Conservation (phyloP, 2,329 filamentous ascomycete genomes). For the Pseudocercospora cruenta region DNA sequence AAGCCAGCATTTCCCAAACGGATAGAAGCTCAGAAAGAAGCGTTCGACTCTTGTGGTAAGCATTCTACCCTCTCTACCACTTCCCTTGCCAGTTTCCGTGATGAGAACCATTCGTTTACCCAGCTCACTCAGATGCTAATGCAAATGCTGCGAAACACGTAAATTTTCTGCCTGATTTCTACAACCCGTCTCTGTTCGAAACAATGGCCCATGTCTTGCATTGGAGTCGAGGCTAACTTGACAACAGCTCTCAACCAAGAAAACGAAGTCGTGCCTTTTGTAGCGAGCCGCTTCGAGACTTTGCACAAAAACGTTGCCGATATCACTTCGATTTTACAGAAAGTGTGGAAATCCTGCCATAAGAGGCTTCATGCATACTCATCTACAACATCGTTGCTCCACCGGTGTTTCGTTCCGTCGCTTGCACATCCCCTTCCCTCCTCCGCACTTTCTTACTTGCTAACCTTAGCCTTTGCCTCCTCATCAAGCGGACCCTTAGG, state of each 20-base stretch:
- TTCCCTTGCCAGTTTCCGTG: not conserved
- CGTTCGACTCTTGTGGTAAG: not conserved
- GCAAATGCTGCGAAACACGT: constrained; percentile 19
- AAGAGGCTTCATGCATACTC: not conserved
- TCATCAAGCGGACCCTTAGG: constrained; percentile 68
- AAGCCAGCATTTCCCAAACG: too few relatives aligned
- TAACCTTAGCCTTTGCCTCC: constrained; percentile 62
- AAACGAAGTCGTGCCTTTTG: too few relatives aligned
- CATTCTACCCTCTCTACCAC: not conserved
- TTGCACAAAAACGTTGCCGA: too few relatives aligned
- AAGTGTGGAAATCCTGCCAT: too few relatives aligned
- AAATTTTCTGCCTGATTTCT: not conserved
- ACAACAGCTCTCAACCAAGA: too few relatives aligned
- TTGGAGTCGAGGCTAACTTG: too few relatives aligned
- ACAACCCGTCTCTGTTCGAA: not conserved
- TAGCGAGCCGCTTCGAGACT: too few relatives aligned
- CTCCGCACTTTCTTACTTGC: not conserved
- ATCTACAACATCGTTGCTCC: not conserved
- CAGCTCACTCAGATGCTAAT: constrained; percentile 20
- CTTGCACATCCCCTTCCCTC: not conserved
- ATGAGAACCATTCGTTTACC: constrained; percentile 19
- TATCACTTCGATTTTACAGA: too few relatives aligned
- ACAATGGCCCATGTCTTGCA: too few relatives aligned
- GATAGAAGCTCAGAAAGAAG: too few relatives aligned
- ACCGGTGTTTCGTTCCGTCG: not conserved